These are phyloP conservation scores for Hypsizygus marmoreus DNA, from an alignment of 768 basidiomycete species.

Conservation along the genomic window DNA sequence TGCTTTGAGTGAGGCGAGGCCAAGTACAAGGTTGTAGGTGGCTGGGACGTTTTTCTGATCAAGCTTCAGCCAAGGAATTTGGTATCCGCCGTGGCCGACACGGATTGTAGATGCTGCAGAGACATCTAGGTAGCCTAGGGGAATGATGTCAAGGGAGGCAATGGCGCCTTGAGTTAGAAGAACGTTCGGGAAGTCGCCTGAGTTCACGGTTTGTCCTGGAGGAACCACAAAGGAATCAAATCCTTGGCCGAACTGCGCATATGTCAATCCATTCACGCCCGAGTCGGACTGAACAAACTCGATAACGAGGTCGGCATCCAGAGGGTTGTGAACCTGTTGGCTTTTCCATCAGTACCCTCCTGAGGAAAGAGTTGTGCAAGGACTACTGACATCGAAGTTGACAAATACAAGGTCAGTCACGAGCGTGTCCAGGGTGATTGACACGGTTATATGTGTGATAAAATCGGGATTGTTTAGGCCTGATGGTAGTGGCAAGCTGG, in stretches of 20 bases:
- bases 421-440: conserved; percentile 52
- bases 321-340: conserved; percentile 54
- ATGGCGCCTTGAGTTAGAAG: conserved; percentile 60
- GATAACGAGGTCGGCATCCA: conserved; percentile 58
- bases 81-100: conserved; percentile 57
- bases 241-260: conserved; percentile 57
- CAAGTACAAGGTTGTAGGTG: conserved; percentile 40
- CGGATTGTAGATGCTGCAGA: conserved; percentile 46
- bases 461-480: conserved; percentile 56
- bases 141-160: conserved; percentile 57
- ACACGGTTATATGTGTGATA: conserved; percentile 57
- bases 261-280: conserved; percentile 51
- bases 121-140: conserved; percentile 55
- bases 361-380: neutral
- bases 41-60: conserved; percentile 55
- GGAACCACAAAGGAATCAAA: conserved; percentile 61
- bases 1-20: conserved; percentile 17
- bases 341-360: neutral
- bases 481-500: conserved; percentile 15
- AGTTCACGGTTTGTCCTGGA: conserved; percentile 59
- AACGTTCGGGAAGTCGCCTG: conserved; percentile 59
- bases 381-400: conserved; percentile 54
- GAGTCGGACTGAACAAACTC: conserved; percentile 59
- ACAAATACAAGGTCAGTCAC: conserved; percentile 50
- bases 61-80: conserved; percentile 66